These are phyloP conservation scores for Ceratocystis ficicola DNA, from an alignment of 2,329 filamentous ascomycete species.

Conservation along the genomic window DNA sequence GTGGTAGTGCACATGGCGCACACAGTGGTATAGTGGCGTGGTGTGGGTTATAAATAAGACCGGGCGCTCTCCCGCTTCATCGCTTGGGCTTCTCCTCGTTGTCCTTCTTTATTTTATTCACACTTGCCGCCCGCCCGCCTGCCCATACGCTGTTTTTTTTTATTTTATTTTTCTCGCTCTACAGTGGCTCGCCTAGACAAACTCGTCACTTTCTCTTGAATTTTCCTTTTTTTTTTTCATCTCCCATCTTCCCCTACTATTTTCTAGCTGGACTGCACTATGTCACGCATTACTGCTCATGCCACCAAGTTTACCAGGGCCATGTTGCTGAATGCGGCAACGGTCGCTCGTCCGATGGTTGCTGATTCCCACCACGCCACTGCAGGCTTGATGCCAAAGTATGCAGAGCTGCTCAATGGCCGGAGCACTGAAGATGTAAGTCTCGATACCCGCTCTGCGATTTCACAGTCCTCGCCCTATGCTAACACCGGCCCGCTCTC, in stretches of 20 bases:
- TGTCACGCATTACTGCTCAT: slow-evolving; percentile 41
- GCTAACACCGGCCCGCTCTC: not conserved
- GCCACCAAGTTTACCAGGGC: slow-evolving; percentile 39
- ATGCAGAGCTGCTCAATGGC: slow-evolving; percentile 35
- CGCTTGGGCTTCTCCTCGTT: not conserved
- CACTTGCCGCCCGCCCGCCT: no score
- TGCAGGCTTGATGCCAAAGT: slow-evolving; percentile 36
- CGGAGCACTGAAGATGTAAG: slow-evolving; percentile 33
- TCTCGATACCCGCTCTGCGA: slow-evolving; percentile 13
- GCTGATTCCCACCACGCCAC: slow-evolving; percentile 29
- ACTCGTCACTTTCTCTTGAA: not conserved
- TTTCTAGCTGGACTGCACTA: slow-evolving; percentile 25
- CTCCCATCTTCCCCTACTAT: not conserved
- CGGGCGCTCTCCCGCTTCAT: not conserved
- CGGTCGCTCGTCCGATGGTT: slow-evolving; percentile 30
- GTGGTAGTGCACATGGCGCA: not conserved
- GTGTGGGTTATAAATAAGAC: not conserved
- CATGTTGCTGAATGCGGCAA: slow-evolving; percentile 32
- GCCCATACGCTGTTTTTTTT: not conserved
- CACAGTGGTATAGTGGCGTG: no score
- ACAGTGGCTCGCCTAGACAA: not conserved
- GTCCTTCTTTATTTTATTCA: not conserved
- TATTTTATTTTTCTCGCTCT: not conserved
- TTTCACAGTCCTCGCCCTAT: not conserved
- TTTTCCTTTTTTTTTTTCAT: not conserved